Evolutionary conservation across 345 rosid genomes (phyloP).

Genomic region (Carallia pectinifolia): DNA sequence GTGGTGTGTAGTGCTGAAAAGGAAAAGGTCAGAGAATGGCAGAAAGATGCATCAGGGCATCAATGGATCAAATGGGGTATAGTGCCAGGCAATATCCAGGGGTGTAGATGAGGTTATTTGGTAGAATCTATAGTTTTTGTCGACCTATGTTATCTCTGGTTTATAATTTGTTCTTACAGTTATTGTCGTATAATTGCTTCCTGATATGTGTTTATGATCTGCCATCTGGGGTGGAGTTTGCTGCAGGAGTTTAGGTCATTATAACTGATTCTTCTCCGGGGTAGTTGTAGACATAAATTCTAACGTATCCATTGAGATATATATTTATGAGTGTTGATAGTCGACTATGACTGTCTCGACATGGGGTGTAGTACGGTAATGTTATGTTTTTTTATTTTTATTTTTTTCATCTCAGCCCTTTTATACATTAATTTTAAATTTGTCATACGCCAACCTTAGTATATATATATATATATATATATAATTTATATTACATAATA

Average conservation of each 20-base stretch:
- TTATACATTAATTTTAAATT: no score
- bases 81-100: constrained; percentile 21
- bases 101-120: not conserved
- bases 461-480: no score
- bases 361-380: not conserved
- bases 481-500: no score
- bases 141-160: not conserved
- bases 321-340: no score
- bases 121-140: not conserved
- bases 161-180: not conserved
- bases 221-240: not conserved
- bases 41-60: no score
- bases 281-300: not conserved
- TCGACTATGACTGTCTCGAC: no score
- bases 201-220: constrained; percentile 6
- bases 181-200: not conserved
- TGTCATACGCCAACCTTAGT: no score
- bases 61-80: not conserved
- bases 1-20: constrained; percentile 43
- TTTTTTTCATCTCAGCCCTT: no score
- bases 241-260: constrained; percentile 2
- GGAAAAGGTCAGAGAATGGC: constrained; percentile 25
- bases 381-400: no score
- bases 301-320: not conserved
- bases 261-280: constrained; percentile 22